Base-by-base conservation (phyloP, 495 filamentous ascomycete species). In the Parathielavia appendiculata region DNA sequence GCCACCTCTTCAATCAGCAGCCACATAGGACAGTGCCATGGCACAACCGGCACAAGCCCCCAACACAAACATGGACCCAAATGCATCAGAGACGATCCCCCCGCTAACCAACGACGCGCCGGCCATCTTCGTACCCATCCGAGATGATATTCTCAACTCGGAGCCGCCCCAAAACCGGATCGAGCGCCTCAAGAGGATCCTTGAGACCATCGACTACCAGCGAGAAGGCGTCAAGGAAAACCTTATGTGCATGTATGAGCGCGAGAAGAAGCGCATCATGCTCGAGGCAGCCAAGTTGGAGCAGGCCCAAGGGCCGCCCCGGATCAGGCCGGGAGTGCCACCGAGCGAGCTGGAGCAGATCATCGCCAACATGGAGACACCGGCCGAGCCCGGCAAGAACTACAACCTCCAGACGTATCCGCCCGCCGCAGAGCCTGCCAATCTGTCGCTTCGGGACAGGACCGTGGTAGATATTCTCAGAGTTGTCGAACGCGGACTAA, bases 221-320 rank as follows among this genome's bases (percentile, higher is more conserved):
- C 66, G 71, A 12, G 61, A 66, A 1, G 63, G 60, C 12, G 71
- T 80, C 22, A 64, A 69, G 32, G 65, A 72, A 14, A 79, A 79
- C 57, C 72, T 80, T 23, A 46, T 76, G 11, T 68, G 62, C 49
- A 68, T 78, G 68, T 58, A 77, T 19, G 54, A 73, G 39, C 68
- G 69, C 12, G 74, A 75, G 47, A 74, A 71, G 55, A 56, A 63
- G 14, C 71, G 74, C 9, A 60, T 73, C 26, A 54, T 68, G 9
- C 49, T 86, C 65, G 80, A 82, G 38, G 73, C 82, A 4, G 71
- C 67, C 49, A 72, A 91, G 40, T 72, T 73, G 26, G 79, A 83
- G 36, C 82, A 83, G 10, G 83, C 87, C n/a, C 81, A 86, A 62
- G 82, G 82, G 11, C 40, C 40, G 22, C 39, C 51, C 12, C 48